phyloP scores from a whole-genome alignment of 2,329 filamentous ascomycete genomes.

The Diaporthe sp. region DNA sequence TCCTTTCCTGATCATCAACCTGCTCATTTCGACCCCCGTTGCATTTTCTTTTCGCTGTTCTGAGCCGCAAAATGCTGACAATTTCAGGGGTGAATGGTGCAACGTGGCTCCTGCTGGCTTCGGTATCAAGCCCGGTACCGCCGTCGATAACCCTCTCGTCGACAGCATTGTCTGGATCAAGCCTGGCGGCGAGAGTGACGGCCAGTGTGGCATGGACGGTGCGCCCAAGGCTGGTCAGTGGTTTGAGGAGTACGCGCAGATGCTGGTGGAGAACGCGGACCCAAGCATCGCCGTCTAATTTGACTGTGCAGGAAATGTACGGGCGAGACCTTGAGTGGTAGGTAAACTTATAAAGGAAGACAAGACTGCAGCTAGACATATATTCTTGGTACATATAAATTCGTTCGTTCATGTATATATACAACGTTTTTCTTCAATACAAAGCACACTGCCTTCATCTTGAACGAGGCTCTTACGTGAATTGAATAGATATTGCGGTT shows the following conservation, averaged over 20 bases:
- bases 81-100: conserved; percentile 10
- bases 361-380: neutral
- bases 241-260: conserved; percentile 57
- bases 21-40: neutral
- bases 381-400: neutral
- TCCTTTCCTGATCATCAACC: neutral
- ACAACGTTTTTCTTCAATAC: neutral
- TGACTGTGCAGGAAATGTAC: neutral
- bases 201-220: conserved; percentile 52
- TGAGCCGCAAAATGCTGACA: neutral
- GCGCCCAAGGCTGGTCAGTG: conserved; percentile 55
- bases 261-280: conserved; percentile 55
- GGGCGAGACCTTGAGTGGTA: neutral
- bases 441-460: too few species aligned
- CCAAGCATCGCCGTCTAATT: neutral
- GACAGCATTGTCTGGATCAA: conserved; percentile 61
- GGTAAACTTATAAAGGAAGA: neutral
- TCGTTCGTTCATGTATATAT: neutral
- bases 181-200: conserved; percentile 59
- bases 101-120: conserved; percentile 6
- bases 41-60: neutral
- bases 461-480: neutral
- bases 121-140: conserved; percentile 43
- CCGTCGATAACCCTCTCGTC: conserved; percentile 51
- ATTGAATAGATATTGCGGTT: neutral